A percentile compares a stretch with the other conserved stretches of the same genome.
Evolutionary conservation across 148 eudicot genomes (phyloP).

Genomic region (Gaultheria prostrata): DNA sequence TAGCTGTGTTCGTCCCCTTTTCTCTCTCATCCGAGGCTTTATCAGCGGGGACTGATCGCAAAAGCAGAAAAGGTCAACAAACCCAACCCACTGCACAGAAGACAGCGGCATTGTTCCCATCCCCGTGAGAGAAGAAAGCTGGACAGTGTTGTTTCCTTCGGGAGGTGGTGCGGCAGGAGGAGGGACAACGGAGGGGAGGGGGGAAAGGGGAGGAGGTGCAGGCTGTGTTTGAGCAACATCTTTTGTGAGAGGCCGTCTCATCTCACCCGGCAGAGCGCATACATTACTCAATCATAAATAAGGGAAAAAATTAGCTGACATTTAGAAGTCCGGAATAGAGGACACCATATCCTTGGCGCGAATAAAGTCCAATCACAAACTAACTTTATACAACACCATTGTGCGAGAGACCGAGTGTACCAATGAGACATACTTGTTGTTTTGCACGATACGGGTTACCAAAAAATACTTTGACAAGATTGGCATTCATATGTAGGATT

Average conservation of each 20-base stretch:
- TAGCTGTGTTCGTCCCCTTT: too few species aligned
- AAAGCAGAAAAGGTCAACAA: too few species aligned
- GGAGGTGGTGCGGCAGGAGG: too few species aligned
- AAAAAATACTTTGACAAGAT: background rate
- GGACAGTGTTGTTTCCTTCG: too few species aligned
- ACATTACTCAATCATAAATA: background rate
- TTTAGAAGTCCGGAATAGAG: background rate
- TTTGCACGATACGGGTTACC: background rate
- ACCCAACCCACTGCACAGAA: too few species aligned
- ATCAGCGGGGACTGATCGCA: too few species aligned
- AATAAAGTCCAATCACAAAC: background rate
- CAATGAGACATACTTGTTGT: background rate
- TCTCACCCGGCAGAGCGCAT: constrained; percentile 82
- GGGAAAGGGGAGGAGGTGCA: too few species aligned
- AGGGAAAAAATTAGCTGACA: background rate
- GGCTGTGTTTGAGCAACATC: too few species aligned
- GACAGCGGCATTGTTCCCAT: too few species aligned
- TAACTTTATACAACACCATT: background rate
- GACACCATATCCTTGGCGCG: background rate
- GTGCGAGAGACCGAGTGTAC: background rate
- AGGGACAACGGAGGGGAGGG: too few species aligned
- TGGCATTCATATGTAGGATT: background rate
- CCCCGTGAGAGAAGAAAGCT: too few species aligned
- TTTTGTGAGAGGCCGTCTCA: constrained; percentile 36
- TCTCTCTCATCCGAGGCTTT: too few species aligned